A percentile compares a stretch with the other conserved stretches of the same genome.
Evolutionary conservation across 2,329 filamentous ascomycete species (phyloP).

Genomic region (Metarhizium guizhouense): DNA sequence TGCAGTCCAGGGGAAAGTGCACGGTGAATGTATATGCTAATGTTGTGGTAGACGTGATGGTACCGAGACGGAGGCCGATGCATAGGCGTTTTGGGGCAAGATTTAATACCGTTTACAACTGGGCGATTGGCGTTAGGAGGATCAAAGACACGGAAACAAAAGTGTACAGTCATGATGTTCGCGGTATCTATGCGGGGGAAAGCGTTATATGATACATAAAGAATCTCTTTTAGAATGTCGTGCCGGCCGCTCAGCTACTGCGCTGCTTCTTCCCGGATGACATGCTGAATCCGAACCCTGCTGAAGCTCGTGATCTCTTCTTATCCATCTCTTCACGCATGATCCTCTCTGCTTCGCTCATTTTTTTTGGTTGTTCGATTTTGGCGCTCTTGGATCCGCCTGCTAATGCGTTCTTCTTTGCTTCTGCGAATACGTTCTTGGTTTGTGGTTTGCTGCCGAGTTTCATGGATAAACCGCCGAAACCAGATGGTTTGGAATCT

Average conservation of each 20-base stretch:
- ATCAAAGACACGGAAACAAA: background rate
- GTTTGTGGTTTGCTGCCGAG: constrained; percentile 53
- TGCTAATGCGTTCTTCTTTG: constrained; percentile 60
- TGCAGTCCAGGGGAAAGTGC: constrained; percentile 30
- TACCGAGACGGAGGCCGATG: constrained; percentile 41
- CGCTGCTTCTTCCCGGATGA: constrained; percentile 44
- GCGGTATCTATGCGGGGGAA: constrained; percentile 1
- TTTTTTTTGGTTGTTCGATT: constrained; percentile 63
- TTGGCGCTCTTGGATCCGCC: constrained; percentile 46
- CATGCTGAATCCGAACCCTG: constrained; percentile 38
- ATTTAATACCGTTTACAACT: background rate
- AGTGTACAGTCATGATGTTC: constrained; percentile 1
- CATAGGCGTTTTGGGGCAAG: constrained; percentile 10
- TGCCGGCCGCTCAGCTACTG: constrained; percentile 14
- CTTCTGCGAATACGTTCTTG: constrained; percentile 66
- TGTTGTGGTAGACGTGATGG: constrained; percentile 40
- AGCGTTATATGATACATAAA: background rate
- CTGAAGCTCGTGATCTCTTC: constrained; percentile 48
- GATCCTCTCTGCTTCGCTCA: constrained; percentile 80
- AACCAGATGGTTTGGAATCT: constrained; percentile 21
- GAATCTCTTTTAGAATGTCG: background rate
- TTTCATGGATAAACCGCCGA: constrained; percentile 51
- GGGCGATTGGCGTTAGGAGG: constrained; percentile 2
- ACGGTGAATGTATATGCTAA: constrained; percentile 14
- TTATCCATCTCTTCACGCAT: constrained; percentile 78